Evolutionary conservation across 2,329 filamentous ascomycete species (phyloP), one percentile per base, ranked within the genome.

Genomic region (Sarocladiaceae sp.): DNA sequence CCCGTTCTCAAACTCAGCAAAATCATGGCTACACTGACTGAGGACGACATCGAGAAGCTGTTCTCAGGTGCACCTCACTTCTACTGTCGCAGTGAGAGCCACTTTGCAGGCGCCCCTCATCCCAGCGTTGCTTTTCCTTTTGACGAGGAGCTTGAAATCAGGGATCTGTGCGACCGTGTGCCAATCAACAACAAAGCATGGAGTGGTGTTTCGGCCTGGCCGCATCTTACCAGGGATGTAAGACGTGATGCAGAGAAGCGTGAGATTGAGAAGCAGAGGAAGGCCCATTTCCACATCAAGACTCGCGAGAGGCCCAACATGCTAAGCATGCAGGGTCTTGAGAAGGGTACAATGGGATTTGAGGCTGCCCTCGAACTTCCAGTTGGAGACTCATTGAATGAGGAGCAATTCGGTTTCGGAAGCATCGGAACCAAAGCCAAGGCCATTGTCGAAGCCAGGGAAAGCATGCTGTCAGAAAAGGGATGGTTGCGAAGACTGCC

Each of bases 51-150:
- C 50, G 82, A 85, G 68, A 82, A 83, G 66, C 77, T 89, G 60
- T 90, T 89, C 72, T 87, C 85, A 23, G 86, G 86, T n/a, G 86
- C 86, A 39, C 86, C 86, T 56, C 84, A 88, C 64, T 89, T 86
- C 71, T 84, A 83, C 64, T 77, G 81, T 58, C 76, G 80, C 50
- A 78, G 75, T 53, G 77, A 82, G 59, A 78, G 79, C 35, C 79
- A 83, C 64, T 79, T 75, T 63, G 77, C 76, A 54, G 81, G 76
- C 49, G 79, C 82, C 33, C 79, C 80, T 20, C 77, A 82, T 59
- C 84, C 85, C 20, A 81, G 75, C 47, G 82, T 85, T 25, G 80
- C 82, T 33, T 88, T 84, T 62, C 85, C 84, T 1, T 88, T 84
- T 77, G 82, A 88, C 63, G 76, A 80, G 56, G 72, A 78, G 56